Percentiles rank a stretch among this genome's conserved stretches.
Conservation (phyloP, 805 yeast species). For the Lachancea mirantina region DNA sequence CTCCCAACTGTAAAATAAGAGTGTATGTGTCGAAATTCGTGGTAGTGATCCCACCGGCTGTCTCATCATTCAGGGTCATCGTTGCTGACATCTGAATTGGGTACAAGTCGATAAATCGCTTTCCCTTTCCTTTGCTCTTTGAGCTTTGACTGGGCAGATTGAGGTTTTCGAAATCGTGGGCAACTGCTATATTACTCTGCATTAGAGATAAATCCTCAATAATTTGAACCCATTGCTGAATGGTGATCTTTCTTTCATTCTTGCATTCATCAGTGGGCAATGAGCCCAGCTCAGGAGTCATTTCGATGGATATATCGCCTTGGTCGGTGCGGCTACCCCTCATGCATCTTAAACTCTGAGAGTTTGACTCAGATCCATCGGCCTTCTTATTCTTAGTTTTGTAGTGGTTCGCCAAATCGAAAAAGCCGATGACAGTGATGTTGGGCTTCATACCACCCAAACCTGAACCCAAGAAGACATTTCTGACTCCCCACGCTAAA, state of each 20-base stretch:
- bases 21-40: slow-evolving; percentile 96
- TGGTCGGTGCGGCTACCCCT: slow-evolving; percentile 5
- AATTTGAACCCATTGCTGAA: slow-evolving; percentile 84
- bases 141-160: slow-evolving; percentile 50
- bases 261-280: slow-evolving; percentile 78
- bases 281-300: slow-evolving; percentile 10
- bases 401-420: slow-evolving; percentile 45
- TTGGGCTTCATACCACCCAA: slow-evolving; percentile 98
- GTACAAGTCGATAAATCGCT: slow-evolving; percentile 73
- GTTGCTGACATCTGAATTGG: slow-evolving; percentile 96
- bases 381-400: slow-evolving; percentile 2
- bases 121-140: slow-evolving; percentile 28
- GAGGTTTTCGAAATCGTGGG: slow-evolving; percentile 72
- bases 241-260: slow-evolving; percentile 58
- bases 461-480: slow-evolving; percentile 87
- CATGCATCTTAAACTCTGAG: background rate
- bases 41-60: slow-evolving; percentile 60
- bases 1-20: slow-evolving; percentile 85
- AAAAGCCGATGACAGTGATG: slow-evolving; percentile 86
- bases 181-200: slow-evolving; percentile 90
- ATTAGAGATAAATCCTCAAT: slow-evolving; percentile 83
- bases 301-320: slow-evolving; percentile 8
- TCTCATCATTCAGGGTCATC: slow-evolving; percentile 30
- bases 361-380: background rate
- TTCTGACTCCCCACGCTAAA: slow-evolving; percentile 91